Evolutionary conservation across 1,139 yeast species (phyloP), one percentile per base, ranked within the genome.

Genomic region (Saccharomyces hybrid): DNA sequence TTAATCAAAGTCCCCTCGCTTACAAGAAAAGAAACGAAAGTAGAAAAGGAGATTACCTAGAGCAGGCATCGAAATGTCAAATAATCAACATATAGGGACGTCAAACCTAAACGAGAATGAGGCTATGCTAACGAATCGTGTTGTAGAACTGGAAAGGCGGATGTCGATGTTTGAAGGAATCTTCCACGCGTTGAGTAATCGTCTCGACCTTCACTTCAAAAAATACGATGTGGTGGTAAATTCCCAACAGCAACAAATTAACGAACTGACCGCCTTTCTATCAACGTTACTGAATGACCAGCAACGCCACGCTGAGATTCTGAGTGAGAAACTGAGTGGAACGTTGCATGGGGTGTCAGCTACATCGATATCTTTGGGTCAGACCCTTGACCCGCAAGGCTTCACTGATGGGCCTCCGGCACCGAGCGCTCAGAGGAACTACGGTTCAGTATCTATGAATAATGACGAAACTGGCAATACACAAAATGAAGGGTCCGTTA

Each of bases 201-300:
- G 64, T 46, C 51, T 68, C 51, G 71, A 68, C 46, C 67, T 65
- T 41, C 66, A 66, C 53, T 67, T 67, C 56, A 65, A 68, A 50
- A 65, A 62, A 52, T 68, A 68, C 51, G 70, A 68, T 51, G 56
- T 59, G 52, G 57, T 67, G 25, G 58, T 68, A 6, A 55, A 60
- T 16, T 58, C 68, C 5, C 71, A 68, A 54, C 70, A 67, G 55
- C 67, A 66, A 51, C 70, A 66, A 54, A 66, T 68, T 13, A 57
- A 54, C 19, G 67, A 64, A 19, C 56, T 68, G 47, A 64, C 60
- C 50, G 61, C 64, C 3, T 60, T 64, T 32, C 42, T 68, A 25
- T 58, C 62, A 6, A 61, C 66, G 11, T 38, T 67, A 47, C 54
- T 67, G 31, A 65, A 65, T 52, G 70, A 67, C 48, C 70, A 65